Evolutionary conservation across 805 yeast genomes (phyloP).

Genomic region (Starmerella asiatica): DNA sequence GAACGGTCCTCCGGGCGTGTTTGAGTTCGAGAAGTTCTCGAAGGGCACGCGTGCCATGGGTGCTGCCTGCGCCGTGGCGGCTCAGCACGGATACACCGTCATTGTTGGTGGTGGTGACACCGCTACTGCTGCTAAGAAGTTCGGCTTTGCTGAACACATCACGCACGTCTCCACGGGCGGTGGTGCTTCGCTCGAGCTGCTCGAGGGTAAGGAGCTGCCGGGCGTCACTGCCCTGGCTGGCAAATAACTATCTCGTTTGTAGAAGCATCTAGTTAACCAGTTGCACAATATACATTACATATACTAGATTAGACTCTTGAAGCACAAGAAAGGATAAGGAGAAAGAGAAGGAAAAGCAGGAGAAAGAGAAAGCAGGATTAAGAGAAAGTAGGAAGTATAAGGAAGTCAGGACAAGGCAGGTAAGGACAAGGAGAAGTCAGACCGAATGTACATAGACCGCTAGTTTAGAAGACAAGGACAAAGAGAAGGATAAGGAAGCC

Average conservation of each 20-base stretch:
- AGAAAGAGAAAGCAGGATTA: too few species aligned
- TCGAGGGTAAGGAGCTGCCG: constrained; percentile 97
- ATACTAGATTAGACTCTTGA: too few species aligned
- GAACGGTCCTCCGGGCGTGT: constrained; percentile 99
- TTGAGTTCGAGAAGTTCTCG: constrained; percentile 88
- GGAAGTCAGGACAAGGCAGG: too few species aligned
- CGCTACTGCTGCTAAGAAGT: constrained; percentile 96
- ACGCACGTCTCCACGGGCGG: constrained; percentile 99
- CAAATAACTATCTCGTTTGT: constrained; percentile 30
- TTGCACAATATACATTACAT: too few species aligned
- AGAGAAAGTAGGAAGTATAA: too few species aligned
- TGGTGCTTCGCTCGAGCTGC: constrained; percentile 97
- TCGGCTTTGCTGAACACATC: constrained; percentile 88
- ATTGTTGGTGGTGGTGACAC: constrained; percentile 99
- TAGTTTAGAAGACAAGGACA: too few species aligned
- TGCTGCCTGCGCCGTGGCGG: constrained; percentile 76
- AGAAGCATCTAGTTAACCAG: too few species aligned
- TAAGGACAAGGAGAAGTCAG: too few species aligned
- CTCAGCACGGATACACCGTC: constrained; percentile 83
- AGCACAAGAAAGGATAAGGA: too few species aligned
- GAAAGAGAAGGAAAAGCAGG: too few species aligned
- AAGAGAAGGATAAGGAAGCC: too few species aligned
- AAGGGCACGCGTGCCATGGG: constrained; percentile 82
- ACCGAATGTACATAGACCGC: too few species aligned
- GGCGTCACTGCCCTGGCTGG: constrained; percentile 89